Evolutionary conservation across 768 basidiomycete genomes (phyloP), one percentile per base, ranked within the genome.

Genomic region (Suillus lakei): DNA sequence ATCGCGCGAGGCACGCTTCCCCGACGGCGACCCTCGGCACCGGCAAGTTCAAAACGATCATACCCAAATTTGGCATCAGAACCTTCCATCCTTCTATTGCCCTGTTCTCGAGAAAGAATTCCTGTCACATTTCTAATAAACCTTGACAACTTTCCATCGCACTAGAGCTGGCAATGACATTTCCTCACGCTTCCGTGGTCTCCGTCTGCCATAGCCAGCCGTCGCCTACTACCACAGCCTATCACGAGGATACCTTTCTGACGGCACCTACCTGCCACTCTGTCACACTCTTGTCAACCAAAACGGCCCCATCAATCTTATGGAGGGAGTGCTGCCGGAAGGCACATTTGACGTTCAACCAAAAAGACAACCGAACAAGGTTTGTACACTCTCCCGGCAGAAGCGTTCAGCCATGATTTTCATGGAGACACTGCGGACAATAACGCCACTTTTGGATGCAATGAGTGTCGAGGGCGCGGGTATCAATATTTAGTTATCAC

Each of bases 21-120:
- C 71, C 75, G 70, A 70, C 69, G 73, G 70, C 69, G 70, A 72
- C 74, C 76, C 77, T 77, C 74, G 77, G 77, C 82, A 78, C 78
- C 83, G 83, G 81, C 80, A 81, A 79, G 81, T 83, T 81, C 73
- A 23, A 59, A 70, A 72, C 70, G 78, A 77, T 77, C 71, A 77
- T 73, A 60, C 74, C 82, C 74, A 74, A 71, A 68, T 70, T 73
- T 75, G 68, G 64, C 74, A 80, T 74, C 67, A 68, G 71, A 76
- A 74, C 77, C 70, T 74, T 77, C 74, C 68, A 70, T 73, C 79
- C 74, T 78, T 64, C 70, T 73, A 73, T 72, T 74, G 74, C 70
- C 72, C 75, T 62, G 64, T 65, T 66, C 62, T 67, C 63, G 64
- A 65, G 44, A 58, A 58, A 58, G 38, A 60, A 66, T 46, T 62